Evolutionary conservation across 2,329 filamentous ascomycete genomes (phyloP), one percentile per base, ranked within the genome.

Genomic region (Zarea fungicola): DNA sequence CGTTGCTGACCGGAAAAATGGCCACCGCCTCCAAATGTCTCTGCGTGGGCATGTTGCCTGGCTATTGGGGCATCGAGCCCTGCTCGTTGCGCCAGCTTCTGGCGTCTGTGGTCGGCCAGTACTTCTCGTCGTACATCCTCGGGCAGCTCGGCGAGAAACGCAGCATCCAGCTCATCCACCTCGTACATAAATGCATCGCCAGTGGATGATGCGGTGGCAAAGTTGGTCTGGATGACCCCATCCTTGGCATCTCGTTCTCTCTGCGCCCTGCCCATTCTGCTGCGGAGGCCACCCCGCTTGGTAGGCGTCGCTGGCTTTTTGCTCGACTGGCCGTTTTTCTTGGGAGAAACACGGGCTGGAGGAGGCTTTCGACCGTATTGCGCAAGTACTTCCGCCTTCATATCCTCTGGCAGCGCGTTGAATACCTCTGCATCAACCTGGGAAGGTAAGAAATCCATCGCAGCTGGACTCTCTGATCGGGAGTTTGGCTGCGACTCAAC

Each of bases 371-470:
- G 63, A 45, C 70, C 65, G 60, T 96, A 95, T 28, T 85, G 83
- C 3, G 80, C 83, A 8, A 96, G 67, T 1, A 97, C 74, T 65
- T 97, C 93, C 2, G 83, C 81, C 54, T 91, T 87, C 62, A 99
- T 81, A 53, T 96, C 89, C 31, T 86, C 83, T 0, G 93, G 93
- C 1, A 99, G 73, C 1, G 87, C 88, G 35, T 84, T 80, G 54
- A 97, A 85, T 2, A 90, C 87, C 35, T 92, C 89, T 0, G 83
- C 83, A 60, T 99, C 93, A 18, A 97, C 76, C 57, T 95, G 88
- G 1, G 89, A 89, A 23, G 89, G 83, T 2, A 83, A 85, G 22
- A 50, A 28, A 9, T 63, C 62, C 10, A 58, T 62, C 3, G 65
- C 66, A 35, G 68, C 68, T 10, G 71, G 68, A 52, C 69, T 68